Base-by-base conservation (phyloP, 2,329 filamentous ascomycete genomes). In the Macrophomina pseudophaseolina region DNA sequence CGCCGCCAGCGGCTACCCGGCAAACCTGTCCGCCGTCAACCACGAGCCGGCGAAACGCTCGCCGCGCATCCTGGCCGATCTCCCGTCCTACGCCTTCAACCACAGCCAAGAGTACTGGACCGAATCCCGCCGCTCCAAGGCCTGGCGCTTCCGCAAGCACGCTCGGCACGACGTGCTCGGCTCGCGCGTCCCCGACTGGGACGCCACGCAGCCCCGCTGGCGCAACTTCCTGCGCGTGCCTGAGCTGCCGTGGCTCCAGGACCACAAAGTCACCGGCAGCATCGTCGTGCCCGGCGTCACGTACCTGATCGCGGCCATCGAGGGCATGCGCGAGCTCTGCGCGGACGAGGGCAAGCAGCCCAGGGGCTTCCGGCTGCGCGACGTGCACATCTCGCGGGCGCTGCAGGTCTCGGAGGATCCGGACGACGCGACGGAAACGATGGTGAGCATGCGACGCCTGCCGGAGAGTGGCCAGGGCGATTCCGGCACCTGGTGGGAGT, bases 191-290 rank as follows among this genome's bases (percentile, higher is more conserved):
- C 42, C 53, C 7, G 68, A 69, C 58, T 68, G 59, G 68, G 68
- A 69, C 42, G 49, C 68, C 23, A 16, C 58, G 14, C 68, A 73
- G 59, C 69, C 71, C 28, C 62, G 59, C 12, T 77, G 73, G 68
- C 64, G 73, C 9, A 72, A 74, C 51, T 69, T 71, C 23, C 63
- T 77, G 14, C 67, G 70, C 9, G 30, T 70, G 4, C 63, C 68
- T 2, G 74, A 76, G 28, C 64, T 71, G 28, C 71, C 67, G 32
- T 78, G 66, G 70, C 69, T 66, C 66, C 69, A 33, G 67, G 70
- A 11, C 68, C 48, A 51, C 28, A 18, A 16, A 4, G 67, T 12
- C 67, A 33, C 30, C 30, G 51, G 48, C 48, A 28, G n/a, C n/a
- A 28, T 49, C 46, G 46, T 49, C 9, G 18, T 49, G 8, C 46